Percentiles rank a stretch among this genome's conserved stretches.
Conservation (phyloP, 352 stramenopile species). For the Albugo laibachii region DNA sequence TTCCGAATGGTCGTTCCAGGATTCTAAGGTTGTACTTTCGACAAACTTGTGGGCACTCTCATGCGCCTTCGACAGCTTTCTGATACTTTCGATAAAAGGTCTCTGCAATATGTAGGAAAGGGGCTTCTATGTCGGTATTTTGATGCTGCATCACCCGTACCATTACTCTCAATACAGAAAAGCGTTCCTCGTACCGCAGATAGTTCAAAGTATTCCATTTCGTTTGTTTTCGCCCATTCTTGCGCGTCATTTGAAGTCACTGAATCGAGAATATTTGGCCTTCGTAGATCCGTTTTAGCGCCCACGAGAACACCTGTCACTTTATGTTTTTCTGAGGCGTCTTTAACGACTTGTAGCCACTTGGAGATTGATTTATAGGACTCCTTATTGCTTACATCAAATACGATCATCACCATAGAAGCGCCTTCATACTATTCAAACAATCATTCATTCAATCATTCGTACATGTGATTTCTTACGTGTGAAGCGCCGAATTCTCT, state of each 20-base stretch:
- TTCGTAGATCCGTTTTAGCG: constrained; percentile 61
- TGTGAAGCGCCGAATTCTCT: constrained; percentile 72
- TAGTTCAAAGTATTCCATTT: constrained; percentile 69
- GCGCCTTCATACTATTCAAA: constrained; percentile 44
- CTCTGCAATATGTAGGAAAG: constrained; percentile 60
- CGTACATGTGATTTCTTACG: constrained; percentile 9
- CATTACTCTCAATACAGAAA: not conserved
- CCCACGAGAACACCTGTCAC: constrained; percentile 55
- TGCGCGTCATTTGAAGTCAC: constrained; percentile 47
- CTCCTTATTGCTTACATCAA: constrained; percentile 73
- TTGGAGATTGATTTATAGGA: constrained; percentile 70
- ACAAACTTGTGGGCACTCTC: too few species aligned
- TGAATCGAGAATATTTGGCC: constrained; percentile 46
- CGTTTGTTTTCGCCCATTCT: constrained; percentile 45
- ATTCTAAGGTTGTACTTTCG: too few species aligned
- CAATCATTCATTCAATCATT: not conserved
- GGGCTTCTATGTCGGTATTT: constrained; percentile 45
- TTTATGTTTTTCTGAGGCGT: constrained; percentile 51
- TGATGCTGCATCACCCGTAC: constrained; percentile 23
- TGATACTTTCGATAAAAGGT: constrained; percentile 78
- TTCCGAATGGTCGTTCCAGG: too few species aligned
- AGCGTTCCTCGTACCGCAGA: constrained; percentile 23
- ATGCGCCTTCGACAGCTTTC: constrained; percentile 12
- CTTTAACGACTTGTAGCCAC: constrained; percentile 63
- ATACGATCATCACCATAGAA: constrained; percentile 59